phyloP scores from a whole-genome alignment of 306 rosid genomes.

The Gastrolobium villosum region DNA sequence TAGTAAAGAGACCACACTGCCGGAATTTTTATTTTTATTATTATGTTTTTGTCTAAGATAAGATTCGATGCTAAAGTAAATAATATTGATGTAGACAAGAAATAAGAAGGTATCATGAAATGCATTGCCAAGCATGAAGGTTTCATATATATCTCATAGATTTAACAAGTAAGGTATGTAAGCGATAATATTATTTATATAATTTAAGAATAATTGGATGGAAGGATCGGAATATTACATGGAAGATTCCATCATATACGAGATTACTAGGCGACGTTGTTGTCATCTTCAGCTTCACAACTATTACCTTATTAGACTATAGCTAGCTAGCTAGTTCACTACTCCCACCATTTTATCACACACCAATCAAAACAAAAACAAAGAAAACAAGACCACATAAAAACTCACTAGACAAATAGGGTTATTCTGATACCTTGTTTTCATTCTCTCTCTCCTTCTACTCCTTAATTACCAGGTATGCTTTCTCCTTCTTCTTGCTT shows the following conservation, averaged over 20 bases:
- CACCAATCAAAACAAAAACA: neutral
- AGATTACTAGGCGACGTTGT: constrained; percentile 32
- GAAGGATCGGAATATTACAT: constrained; percentile 53
- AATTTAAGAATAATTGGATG: neutral
- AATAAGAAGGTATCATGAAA: too few species aligned
- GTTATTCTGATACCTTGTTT: neutral
- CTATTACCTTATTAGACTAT: neutral
- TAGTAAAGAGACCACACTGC: constrained; percentile 44
- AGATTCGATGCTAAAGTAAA: too few species aligned
- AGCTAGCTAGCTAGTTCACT: constrained; percentile 1
- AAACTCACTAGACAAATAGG: neutral
- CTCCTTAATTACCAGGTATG: neutral
- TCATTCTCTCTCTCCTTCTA: constrained; percentile 1
- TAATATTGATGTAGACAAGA: too few species aligned
- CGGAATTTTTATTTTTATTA: constrained; percentile 3
- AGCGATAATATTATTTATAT: neutral
- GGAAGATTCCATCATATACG: constrained; percentile 51
- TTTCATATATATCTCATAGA: too few species aligned
- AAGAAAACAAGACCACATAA: neutral
- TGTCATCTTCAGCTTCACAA: constrained; percentile 20
- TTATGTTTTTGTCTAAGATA: too few species aligned
- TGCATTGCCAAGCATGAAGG: too few species aligned
- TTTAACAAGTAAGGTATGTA: too few species aligned
- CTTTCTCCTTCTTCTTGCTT: too few species aligned
- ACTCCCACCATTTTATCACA: neutral